Percentiles rank a stretch among this genome's conserved stretches.
These are phyloP conservation scores for Trametes versicolor DNA, from an alignment of 1,284 basidiomycete genomes.

Conservation along the genomic window DNA sequence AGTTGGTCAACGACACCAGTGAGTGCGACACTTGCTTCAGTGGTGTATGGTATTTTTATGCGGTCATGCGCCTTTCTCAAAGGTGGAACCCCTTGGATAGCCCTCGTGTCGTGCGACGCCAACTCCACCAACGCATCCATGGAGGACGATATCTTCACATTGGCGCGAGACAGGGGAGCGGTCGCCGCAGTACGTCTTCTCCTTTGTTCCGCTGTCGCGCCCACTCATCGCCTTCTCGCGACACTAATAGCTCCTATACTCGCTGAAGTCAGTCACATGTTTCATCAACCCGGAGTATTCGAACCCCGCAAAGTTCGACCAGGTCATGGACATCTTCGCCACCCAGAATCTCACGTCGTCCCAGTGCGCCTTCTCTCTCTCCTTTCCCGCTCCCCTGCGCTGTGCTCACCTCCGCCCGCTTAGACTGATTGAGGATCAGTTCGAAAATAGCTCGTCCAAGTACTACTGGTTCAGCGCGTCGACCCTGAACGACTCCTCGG, in stretches of 20 bases:
- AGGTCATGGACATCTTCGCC: conserved; percentile 84
- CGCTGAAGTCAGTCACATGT: conserved; percentile 75
- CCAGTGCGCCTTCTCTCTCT: conserved; percentile 43
- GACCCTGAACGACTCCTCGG: conserved; percentile 62
- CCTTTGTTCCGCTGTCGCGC: conserved; percentile 9
- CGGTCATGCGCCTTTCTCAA: background rate
- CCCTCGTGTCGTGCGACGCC: conserved; percentile 82
- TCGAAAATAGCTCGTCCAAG: conserved; percentile 61
- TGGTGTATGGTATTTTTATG: background rate
- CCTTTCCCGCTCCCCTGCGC: background rate
- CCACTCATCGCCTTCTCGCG: background rate
- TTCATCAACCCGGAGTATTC: conserved; percentile 78
- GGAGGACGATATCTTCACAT: conserved; percentile 79
- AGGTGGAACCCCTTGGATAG: conserved; percentile 90
- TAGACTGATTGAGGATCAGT: conserved; percentile 73
- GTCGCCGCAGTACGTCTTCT: conserved; percentile 69
- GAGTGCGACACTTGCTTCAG: conserved; percentile 39
- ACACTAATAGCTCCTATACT: conserved; percentile 77
- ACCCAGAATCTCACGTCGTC: conserved; percentile 60
- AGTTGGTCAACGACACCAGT: conserved; percentile 42
- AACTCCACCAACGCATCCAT: conserved; percentile 73
- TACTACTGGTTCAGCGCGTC: conserved; percentile 68
- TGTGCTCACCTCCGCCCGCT: conserved; percentile 7
- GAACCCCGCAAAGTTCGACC: conserved; percentile 70
- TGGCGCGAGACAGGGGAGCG: conserved; percentile 81